Base-by-base conservation (phyloP, 148 eudicot genomes). In the Rhododendron mucronatum region DNA sequence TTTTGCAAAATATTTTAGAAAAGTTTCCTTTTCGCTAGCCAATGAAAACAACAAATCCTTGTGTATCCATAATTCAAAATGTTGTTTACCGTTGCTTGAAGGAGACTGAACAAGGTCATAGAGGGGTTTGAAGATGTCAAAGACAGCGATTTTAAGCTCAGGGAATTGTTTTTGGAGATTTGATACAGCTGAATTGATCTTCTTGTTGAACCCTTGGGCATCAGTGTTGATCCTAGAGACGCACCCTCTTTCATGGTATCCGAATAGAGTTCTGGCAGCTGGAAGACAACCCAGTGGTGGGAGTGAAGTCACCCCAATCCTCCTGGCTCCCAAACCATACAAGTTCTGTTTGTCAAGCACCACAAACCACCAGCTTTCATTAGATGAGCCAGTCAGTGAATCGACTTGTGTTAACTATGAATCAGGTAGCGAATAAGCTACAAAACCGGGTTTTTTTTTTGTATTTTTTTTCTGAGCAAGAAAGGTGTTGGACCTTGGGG, bases 221-320 rank as follows among this genome's bases (percentile, higher is more conserved):
- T 94, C 98, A 0, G 88, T 85, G 85, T 97, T 97, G 86, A 97
- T 75, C 51, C 89, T 87, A 0, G 95, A 78, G 37, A 95, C 98
- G 28, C 99, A 97, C 0, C 97, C 98, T 12, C 79, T 63, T 76
- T 93, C 86, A 12, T 89, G 92, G 84, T 50, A 90, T 14, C 98
- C 96, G 79, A 95, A 95, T 39, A 97, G 78, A 3, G 98, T 95
- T 28, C 85, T 90, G 12, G 95, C 85, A 8, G 91, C 91, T 4
- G 99, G 99, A 47, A 94, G 87, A 75, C 98, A 97, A 9, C 99
- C 99, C 76, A 93, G n/a, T 81, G 99, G 98, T 6, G 99, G 98
- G 37, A 95, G 96, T 77, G 98, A 92, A 88, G 99, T 97, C 88
- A 87, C 99, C n/a, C 99, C 99, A 2, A 97, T 93, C 83, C 91